A percentile compares a stretch with the other conserved stretches of the same genome.
phyloP scores from a whole-genome alignment of 345 rosid genomes.

The Citrus inodora region DNA sequence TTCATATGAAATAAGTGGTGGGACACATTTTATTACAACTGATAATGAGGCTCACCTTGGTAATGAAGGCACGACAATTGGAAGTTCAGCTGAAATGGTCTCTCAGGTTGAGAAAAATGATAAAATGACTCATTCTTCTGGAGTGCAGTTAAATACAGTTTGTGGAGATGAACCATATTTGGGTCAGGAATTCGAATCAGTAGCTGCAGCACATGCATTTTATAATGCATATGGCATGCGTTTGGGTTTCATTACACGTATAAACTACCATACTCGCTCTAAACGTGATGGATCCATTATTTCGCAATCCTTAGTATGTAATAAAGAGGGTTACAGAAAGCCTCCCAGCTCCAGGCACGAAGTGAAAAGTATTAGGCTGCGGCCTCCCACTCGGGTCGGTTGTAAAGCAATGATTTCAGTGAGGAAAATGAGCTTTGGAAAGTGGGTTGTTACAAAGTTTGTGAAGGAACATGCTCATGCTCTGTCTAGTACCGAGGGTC shows the following conservation, averaged over 20 bases:
- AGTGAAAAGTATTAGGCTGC: constrained; percentile 1
- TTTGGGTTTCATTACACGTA: constrained; percentile 24
- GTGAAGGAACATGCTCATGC: constrained; percentile 24
- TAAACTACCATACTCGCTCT: constrained; percentile 4
- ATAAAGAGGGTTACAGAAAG: constrained; percentile 24
- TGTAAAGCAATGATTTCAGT: constrained; percentile 25
- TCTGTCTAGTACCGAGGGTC: neutral
- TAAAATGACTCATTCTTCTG: constrained; percentile 4
- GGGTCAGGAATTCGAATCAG: constrained; percentile 25
- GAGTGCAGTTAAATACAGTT: neutral
- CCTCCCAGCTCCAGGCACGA: neutral
- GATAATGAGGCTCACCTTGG: constrained; percentile 4
- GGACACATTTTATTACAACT: neutral
- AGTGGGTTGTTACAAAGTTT: constrained; percentile 20
- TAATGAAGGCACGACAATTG: neutral
- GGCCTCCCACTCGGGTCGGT: constrained; percentile 14
- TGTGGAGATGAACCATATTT: constrained; percentile 17
- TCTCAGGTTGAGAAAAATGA: neutral
- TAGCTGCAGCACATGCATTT: constrained; percentile 21
- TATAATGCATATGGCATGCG: constrained; percentile 20
- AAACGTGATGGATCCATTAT: constrained; percentile 18
- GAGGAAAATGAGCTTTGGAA: constrained; percentile 15
- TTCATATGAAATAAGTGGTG: neutral
- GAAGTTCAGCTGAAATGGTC: constrained; percentile 13
- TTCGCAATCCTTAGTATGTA: constrained; percentile 20